Evolutionary conservation across 768 basidiomycete genomes (phyloP).

Genomic region (Gelatoporia subvermispora): DNA sequence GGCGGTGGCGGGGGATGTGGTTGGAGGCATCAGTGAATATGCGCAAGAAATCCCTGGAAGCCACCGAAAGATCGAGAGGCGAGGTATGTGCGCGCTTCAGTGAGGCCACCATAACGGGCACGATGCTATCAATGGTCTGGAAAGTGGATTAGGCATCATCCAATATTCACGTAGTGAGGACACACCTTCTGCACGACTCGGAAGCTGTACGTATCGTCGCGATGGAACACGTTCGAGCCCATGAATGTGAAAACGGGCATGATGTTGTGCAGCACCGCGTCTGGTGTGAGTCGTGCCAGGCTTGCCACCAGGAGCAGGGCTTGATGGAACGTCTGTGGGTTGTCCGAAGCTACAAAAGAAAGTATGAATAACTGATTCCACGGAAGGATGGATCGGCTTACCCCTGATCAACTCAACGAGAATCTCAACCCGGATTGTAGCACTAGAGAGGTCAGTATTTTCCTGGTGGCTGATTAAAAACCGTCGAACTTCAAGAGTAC

Average conservation of each 20-base stretch:
- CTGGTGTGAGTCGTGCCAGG: slow-evolving; percentile 78
- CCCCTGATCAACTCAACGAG: slow-evolving; percentile 85
- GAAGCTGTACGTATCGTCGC: slow-evolving; percentile 95
- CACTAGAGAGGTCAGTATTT: slow-evolving; percentile 45
- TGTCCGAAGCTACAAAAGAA: slow-evolving; percentile 60
- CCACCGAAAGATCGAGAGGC: slow-evolving; percentile 59
- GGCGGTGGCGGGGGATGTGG: slow-evolving; percentile 90
- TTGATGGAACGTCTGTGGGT: slow-evolving; percentile 93
- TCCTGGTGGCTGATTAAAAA: slow-evolving; percentile 34
- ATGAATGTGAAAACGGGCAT: slow-evolving; percentile 99
- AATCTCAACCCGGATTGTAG: slow-evolving; percentile 72
- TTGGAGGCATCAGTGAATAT: slow-evolving; percentile 92
- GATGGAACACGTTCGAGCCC: slow-evolving; percentile 97
- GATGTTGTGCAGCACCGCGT: slow-evolving; percentile 87
- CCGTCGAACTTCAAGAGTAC: not conserved
- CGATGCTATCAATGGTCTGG: slow-evolving; percentile 88
- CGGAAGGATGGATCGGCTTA: slow-evolving; percentile 26
- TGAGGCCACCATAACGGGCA: slow-evolving; percentile 87
- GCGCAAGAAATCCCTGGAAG: slow-evolving; percentile 74
- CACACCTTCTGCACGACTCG: slow-evolving; percentile 87
- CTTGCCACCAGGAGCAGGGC: slow-evolving; percentile 84
- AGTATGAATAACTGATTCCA: not conserved
- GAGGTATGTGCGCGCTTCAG: slow-evolving; percentile 53
- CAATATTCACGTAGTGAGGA: not conserved
- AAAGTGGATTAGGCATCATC: not conserved